Evolutionary conservation across 768 basidiomycete genomes (phyloP), one percentile per base, ranked within the genome.

Genomic region (Mycena galopus): DNA sequence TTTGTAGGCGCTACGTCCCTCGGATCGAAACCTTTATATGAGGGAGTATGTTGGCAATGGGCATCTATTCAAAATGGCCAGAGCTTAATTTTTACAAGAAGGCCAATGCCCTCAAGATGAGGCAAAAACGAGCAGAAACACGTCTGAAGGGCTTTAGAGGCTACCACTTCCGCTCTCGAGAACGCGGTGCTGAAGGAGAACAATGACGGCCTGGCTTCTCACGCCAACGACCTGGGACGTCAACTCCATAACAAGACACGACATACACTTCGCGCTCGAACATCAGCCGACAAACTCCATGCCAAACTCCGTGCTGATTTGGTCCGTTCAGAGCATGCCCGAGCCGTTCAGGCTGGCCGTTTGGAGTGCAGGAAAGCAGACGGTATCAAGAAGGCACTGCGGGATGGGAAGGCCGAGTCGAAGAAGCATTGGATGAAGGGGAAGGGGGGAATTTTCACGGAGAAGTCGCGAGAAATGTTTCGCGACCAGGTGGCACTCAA

Each of bases 141-240:
- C 35, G 35, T 65, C 63, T 2, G 65, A 65, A n/a, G n/a, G n/a
- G n/a, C n/a, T n/a, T n/a, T n/a, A n/a, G n/a, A n/a, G n/a, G n/a
- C n/a, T n/a, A n/a, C n/a, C n/a, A n/a, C n/a, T n/a, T n/a, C n/a
- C n/a, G n/a, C n/a, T n/a, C n/a, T n/a, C n/a, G n/a, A n/a, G 25
- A 57, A 66, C 56, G 9, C 39, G 25, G 12, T 17, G 9, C 12
- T 44, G 29, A 30, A 44, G 55, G 56, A 66, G 56, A 66, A 66
- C 37, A n/a, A 44, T 47, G 39, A 57, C 12, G 9, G 19, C 7
- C 55, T 58, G 9, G 30, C 16, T 17, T 27, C 29, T 10, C 55
- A 55, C 21, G 55, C 55, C 55, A 55, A 66, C 17, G 56, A 66
- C 39, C 56, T 66, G 55, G 39, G 55, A 32, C 65, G 65, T 55